Base-by-base conservation (phyloP, 2,329 filamentous ascomycete genomes). In the Xylariaceae sp. region DNA sequence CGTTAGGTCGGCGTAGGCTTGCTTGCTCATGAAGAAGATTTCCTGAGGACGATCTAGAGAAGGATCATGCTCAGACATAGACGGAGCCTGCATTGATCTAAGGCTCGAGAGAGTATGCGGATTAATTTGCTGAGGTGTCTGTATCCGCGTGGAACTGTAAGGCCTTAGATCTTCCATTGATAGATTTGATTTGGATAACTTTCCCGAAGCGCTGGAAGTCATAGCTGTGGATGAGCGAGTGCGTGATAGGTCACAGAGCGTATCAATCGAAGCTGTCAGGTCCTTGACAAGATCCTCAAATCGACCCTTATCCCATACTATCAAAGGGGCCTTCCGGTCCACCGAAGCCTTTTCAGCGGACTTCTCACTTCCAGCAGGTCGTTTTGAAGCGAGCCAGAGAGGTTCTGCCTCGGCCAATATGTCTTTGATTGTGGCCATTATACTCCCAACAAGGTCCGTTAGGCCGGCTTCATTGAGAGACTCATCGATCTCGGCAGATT, bases 341-440 rank as follows among this genome's bases (percentile, higher is more conserved):
- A 71, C 71, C 0, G 70, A 62, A 9, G 71, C 59, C 60, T 73
- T 72, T 37, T 79, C 74, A 0, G 77, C 73, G 0, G 61, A 56
- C 19, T 75, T 76, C 16, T 69, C 71, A 23, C 73, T 69, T 50
- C 76, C 73, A 12, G 76, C 67, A 17, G 74, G 64, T 16, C 79
- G 76, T 66, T 82, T 84, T 9, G 83, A 86, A 67, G 81, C 85
- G 56, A 82, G 78, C 82, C 88, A 90, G 56, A 93, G 81, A 5
- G 85, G 83, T 69, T 93, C 89, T 1, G 88, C 87, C 72, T 93
- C 89, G 54, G 89, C 87, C 40, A 92, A 77, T 47, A 91, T 90
- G 65, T 92, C 89, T 69, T 91, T 91, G 70, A 93, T 92, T 46
- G 89, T 92, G 14, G 84, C 85, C 81, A 94, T 86, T 67, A 93